Conservation (phyloP, 768 basidiomycete genomes). For the Pisolithus albus region DNA sequence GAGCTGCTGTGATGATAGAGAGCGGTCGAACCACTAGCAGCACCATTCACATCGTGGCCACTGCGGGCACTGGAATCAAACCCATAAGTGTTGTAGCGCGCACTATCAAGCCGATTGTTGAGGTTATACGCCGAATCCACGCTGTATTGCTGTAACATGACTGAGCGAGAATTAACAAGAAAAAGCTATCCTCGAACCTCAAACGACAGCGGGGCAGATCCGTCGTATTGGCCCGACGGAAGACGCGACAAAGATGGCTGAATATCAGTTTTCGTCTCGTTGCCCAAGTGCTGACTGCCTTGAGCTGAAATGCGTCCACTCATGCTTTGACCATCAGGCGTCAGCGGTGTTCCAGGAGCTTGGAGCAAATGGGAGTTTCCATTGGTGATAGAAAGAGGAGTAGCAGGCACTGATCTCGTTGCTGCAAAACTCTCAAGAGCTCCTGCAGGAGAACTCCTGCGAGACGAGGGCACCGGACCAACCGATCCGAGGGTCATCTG, state of each 20-base stretch:
- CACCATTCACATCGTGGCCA: slow-evolving; percentile 27
- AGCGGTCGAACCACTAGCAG: slow-evolving; percentile 58
- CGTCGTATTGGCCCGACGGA: slow-evolving; percentile 52
- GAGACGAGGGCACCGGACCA: slow-evolving; percentile 43
- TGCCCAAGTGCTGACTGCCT: slow-evolving; percentile 38
- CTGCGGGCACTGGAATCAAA: slow-evolving; percentile 44
- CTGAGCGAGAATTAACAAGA: slow-evolving; percentile 7
- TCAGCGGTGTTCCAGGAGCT: slow-evolving; percentile 57
- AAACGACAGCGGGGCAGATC: slow-evolving; percentile 42
- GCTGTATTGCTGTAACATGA: slow-evolving; percentile 41
- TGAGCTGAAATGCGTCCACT: slow-evolving; percentile 58
- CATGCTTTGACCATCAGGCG: slow-evolving; percentile 50
- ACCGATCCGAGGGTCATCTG: slow-evolving; percentile 35
- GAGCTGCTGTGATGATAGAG: slow-evolving; percentile 72
- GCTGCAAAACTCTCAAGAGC: slow-evolving; percentile 55
- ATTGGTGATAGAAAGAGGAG: slow-evolving; percentile 55
- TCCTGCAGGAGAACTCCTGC: slow-evolving; percentile 69
- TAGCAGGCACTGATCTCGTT: slow-evolving; percentile 79
- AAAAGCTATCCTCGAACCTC: slow-evolving; percentile 36
- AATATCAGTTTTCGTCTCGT: slow-evolving; percentile 49
- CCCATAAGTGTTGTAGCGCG: slow-evolving; percentile 52
- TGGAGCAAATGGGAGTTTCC: slow-evolving; percentile 48
- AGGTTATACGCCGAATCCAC: slow-evolving; percentile 48
- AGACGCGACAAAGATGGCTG: slow-evolving; percentile 70
- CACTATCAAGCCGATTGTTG: slow-evolving; percentile 42